phyloP scores from a whole-genome alignment of 805 yeast genomes.

The Candida andamanensis region DNA sequence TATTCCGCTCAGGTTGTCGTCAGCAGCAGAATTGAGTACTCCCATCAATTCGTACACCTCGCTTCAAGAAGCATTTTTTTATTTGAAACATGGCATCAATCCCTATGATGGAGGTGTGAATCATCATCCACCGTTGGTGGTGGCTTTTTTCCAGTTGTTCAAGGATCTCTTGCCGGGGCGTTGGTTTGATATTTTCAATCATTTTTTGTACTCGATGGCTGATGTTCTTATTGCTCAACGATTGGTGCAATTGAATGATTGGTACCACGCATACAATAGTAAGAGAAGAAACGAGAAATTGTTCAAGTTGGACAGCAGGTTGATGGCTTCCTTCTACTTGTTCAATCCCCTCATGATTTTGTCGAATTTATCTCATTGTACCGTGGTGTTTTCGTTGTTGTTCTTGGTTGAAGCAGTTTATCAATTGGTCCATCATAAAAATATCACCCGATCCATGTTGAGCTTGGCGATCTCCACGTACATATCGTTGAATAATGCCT shows the following conservation, averaged over 20 bases:
- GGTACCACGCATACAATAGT: constrained; percentile 26
- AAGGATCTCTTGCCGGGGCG: constrained; percentile 15
- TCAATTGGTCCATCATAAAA: constrained; percentile 37
- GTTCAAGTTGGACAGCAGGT: constrained; percentile 31
- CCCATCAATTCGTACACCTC: constrained; percentile 65
- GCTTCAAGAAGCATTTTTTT: constrained; percentile 44
- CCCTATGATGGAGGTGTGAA: constrained; percentile 83
- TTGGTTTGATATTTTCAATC: constrained; percentile 16
- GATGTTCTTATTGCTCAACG: constrained; percentile 58
- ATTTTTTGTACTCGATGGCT: constrained; percentile 48
- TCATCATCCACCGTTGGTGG: constrained; percentile 77
- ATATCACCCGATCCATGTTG: constrained; percentile 41
- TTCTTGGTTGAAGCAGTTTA: constrained; percentile 44
- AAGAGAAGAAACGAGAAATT: constrained; percentile 13
- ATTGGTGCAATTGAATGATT: constrained; percentile 45
- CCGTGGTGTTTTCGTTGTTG: constrained; percentile 57
- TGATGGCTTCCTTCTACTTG: constrained; percentile 60
- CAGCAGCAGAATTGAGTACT: constrained; percentile 60
- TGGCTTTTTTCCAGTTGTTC: constrained; percentile 43
- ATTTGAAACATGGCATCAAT: constrained; percentile 50
- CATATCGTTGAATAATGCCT: constrained; percentile 58
- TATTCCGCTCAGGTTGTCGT: constrained; percentile 21
- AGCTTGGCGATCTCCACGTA: constrained; percentile 60
- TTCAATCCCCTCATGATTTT: constrained; percentile 78
- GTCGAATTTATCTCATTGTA: constrained; percentile 64